Percentiles rank a stretch among this genome's conserved stretches.
phyloP scores from a whole-genome alignment of 2,329 filamentous ascomycete species.

The Fusarium chaquense region DNA sequence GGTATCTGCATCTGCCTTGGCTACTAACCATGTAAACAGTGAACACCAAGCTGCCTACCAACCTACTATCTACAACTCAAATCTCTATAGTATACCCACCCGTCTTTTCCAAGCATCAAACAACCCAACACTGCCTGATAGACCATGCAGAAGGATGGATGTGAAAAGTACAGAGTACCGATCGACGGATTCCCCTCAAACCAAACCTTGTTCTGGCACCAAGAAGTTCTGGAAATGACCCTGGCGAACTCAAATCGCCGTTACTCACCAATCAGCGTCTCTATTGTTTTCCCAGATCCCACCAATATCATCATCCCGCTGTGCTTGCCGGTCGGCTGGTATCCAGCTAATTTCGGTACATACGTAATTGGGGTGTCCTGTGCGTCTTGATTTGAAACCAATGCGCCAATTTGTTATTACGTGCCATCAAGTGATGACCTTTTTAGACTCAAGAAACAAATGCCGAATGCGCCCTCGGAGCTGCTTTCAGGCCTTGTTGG shows the following conservation, averaged over 20 bases:
- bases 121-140: background rate
- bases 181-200: slow-evolving; percentile 48
- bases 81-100: background rate
- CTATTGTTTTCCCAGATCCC: slow-evolving; percentile 10
- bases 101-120: background rate
- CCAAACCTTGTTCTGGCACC: slow-evolving; percentile 43
- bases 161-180: slow-evolving; percentile 34
- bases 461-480: slow-evolving; percentile 15
- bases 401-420: slow-evolving; percentile 24
- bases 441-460: slow-evolving; percentile 19
- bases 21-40: background rate
- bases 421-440: slow-evolving; percentile 9
- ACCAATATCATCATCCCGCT: slow-evolving; percentile 40
- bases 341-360: slow-evolving; percentile 37
- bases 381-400: slow-evolving; percentile 24
- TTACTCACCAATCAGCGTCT: slow-evolving; percentile 33
- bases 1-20: background rate
- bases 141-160: slow-evolving; percentile 23
- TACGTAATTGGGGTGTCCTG: slow-evolving; percentile 31
- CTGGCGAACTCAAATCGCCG: slow-evolving; percentile 28
- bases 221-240: slow-evolving; percentile 45
- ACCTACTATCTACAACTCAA: background rate
- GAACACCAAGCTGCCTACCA: background rate
- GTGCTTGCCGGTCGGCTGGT: slow-evolving; percentile 38
- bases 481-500: background rate